Conservation (phyloP, 257 asterid genomes). For the Capsicum rhomboideum region DNA sequence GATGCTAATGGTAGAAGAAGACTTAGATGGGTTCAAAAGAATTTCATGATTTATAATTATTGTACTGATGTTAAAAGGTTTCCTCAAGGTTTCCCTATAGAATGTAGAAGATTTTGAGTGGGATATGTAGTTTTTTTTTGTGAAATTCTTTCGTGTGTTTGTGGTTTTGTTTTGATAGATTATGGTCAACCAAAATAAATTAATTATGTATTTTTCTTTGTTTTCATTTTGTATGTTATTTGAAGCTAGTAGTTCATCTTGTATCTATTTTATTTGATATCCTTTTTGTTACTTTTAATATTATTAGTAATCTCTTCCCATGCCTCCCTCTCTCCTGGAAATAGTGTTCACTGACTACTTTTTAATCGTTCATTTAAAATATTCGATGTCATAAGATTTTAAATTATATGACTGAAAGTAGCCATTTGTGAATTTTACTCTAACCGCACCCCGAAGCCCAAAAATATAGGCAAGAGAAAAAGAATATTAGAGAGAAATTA, state of each 20-base stretch:
- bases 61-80: conserved; percentile 59
- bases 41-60: conserved; percentile 78
- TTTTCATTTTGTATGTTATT: not conserved
- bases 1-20: conserved; percentile 66
- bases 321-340: no score
- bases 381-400: no score
- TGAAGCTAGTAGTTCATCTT: not conserved
- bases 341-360: no score
- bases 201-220: not conserved
- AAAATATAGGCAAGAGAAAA: no score
- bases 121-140: not conserved
- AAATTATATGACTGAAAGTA: no score
- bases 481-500: no score
- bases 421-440: no score
- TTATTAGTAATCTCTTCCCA: not conserved
- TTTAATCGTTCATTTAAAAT: no score
- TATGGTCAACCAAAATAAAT: not conserved
- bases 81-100: conserved; percentile 55
- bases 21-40: conserved; percentile 84
- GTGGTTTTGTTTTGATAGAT: not conserved
- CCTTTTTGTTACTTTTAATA: not conserved
- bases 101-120: conserved; percentile 32
- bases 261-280: not conserved
- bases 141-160: not conserved
- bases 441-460: no score